Evolutionary conservation across 306 rosid genomes (phyloP).

Genomic region (Styphnolobium japonicum): DNA sequence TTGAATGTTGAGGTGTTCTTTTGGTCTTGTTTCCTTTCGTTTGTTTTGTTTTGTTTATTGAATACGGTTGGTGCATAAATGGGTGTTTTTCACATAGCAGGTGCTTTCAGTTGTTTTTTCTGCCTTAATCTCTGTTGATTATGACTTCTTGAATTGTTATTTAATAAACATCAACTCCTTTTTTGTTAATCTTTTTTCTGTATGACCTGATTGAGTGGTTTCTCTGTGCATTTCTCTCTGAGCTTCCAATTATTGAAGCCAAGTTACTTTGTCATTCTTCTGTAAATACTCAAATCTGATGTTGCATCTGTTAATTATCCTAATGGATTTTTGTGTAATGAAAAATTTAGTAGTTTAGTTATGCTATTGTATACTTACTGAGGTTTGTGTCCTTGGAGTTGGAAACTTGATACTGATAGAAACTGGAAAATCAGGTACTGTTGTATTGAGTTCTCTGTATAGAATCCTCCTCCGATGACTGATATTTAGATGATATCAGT

Average conservation of each 20-base stretch:
- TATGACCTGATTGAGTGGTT: background rate
- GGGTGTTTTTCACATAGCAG: background rate
- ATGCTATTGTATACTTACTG: background rate
- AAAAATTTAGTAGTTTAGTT: background rate
- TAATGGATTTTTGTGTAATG: background rate
- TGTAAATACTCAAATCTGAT: background rate
- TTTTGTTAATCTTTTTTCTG: background rate
- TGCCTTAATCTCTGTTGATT: background rate
- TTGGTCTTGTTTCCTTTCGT: background rate
- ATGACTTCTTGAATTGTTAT: background rate
- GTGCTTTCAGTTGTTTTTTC: background rate
- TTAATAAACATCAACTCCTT: background rate
- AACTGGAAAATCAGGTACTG: no score
- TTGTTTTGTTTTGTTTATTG: conserved; percentile 19
- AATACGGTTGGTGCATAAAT: background rate
- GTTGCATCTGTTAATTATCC: background rate
- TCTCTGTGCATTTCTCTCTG: background rate
- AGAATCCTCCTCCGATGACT: no score
- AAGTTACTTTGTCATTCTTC: background rate
- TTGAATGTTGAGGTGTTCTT: background rate
- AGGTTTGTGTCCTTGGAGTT: background rate
- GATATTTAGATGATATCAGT: no score
- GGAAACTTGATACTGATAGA: background rate
- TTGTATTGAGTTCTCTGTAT: no score
- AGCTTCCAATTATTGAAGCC: conserved; percentile 2